Percentiles rank a stretch among this genome's conserved stretches.
phyloP scores from a whole-genome alignment of 2,329 filamentous ascomycete species.

The Septoria linicola region DNA sequence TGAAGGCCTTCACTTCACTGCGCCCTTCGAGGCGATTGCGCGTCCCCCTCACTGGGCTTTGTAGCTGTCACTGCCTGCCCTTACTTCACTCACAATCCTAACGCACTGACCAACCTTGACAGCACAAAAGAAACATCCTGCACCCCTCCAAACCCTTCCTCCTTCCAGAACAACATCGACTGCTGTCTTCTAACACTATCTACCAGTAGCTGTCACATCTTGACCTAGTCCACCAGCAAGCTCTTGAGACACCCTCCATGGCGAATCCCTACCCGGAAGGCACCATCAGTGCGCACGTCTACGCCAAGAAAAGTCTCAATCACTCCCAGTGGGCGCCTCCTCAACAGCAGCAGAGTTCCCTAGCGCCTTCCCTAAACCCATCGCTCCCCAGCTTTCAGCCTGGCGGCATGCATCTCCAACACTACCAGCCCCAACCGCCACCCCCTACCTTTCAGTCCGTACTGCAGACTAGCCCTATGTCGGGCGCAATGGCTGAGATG shows the following conservation, averaged over 20 bases:
- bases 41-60: too few relatives aligned
- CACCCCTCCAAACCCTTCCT: background rate
- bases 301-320: background rate
- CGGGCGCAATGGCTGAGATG: background rate
- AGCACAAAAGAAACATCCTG: background rate
- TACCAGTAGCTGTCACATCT: background rate
- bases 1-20: too few relatives aligned
- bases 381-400: constrained; percentile 15
- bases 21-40: too few relatives aligned
- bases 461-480: background rate
- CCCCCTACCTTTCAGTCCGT: background rate
- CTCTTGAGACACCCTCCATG: background rate
- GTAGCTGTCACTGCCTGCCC: too few relatives aligned
- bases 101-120: background rate
- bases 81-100: background rate
- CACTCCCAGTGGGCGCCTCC: too few relatives aligned
- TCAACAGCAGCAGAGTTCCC: background rate
- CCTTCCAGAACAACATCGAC: background rate
- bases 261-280: constrained; percentile 8
- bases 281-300: background rate
- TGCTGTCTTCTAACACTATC: background rate
- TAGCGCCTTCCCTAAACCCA: constrained; percentile 3
- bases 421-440: background rate
- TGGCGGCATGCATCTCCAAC: constrained; percentile 2
- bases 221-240: background rate